phyloP scores from a whole-genome alignment of 306 rosid species.

The Rosa persica region DNA sequence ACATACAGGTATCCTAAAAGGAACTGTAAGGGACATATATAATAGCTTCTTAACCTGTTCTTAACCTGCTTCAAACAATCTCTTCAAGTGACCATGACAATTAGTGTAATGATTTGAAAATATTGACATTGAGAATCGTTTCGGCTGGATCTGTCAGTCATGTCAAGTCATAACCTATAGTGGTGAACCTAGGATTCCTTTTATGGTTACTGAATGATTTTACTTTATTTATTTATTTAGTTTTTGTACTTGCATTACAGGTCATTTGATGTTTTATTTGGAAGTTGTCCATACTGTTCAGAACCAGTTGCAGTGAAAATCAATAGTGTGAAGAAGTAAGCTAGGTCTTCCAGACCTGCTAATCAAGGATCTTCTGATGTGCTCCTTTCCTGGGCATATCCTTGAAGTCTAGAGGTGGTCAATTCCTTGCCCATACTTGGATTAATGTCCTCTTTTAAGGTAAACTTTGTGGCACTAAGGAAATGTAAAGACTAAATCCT shows the following conservation, averaged over 20 bases:
- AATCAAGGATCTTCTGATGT: not conserved
- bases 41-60: not conserved
- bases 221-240: not conserved
- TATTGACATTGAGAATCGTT: not conserved
- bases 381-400: not conserved
- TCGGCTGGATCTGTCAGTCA: not conserved
- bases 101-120: not conserved
- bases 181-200: conserved; percentile 3
- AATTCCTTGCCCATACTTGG: not conserved
- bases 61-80: not conserved
- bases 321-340: conserved; percentile 19
- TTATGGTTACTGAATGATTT: not conserved
- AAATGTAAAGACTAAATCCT: not conserved
- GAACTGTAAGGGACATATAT: not conserved
- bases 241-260: conserved; percentile 26
- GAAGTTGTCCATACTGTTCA: conserved; percentile 42
- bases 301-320: conserved; percentile 41
- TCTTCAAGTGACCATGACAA: not conserved
- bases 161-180: not conserved
- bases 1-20: not conserved
- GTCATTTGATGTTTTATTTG: conserved; percentile 39
- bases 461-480: not conserved
- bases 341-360: not conserved
- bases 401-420: not conserved
- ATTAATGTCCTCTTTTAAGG: not conserved